Percentiles rank a stretch among this genome's conserved stretches.
phyloP scores from a whole-genome alignment of 257 asterid genomes.

The Avicennia marina region DNA sequence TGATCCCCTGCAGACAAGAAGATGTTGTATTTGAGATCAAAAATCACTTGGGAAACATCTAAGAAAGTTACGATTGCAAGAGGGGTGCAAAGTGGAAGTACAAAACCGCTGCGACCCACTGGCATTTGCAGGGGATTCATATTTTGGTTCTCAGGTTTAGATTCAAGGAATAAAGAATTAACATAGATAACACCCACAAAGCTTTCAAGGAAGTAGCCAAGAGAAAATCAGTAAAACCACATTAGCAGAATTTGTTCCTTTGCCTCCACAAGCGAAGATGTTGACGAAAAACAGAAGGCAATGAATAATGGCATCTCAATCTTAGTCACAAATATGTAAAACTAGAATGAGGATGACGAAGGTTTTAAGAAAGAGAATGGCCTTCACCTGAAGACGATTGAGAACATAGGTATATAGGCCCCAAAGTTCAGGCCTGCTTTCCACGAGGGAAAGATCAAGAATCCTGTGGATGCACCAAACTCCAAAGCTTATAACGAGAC shows the following conservation, averaged over 20 bases:
- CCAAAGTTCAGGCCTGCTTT: slow-evolving; percentile 98
- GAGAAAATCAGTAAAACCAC: too few relatives aligned
- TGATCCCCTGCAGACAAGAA: slow-evolving; percentile 51
- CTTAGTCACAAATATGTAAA: neutral
- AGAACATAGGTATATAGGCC: slow-evolving; percentile 91
- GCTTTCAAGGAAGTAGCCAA: too few relatives aligned
- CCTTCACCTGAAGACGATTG: slow-evolving; percentile 88
- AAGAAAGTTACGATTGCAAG: too few relatives aligned
- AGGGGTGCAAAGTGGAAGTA: too few relatives aligned
- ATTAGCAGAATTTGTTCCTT: neutral
- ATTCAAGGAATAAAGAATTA: too few relatives aligned
- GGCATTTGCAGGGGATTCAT: too few relatives aligned
- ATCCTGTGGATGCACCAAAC: slow-evolving; percentile 97
- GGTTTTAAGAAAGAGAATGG: neutral
- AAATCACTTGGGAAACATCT: neutral
- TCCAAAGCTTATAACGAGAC: slow-evolving; percentile 86
- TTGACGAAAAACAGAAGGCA: neutral
- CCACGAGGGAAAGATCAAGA: slow-evolving; percentile 90
- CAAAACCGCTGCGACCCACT: too few relatives aligned
- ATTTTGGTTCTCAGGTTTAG: too few relatives aligned
- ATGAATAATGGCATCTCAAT: neutral
- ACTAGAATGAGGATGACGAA: too few relatives aligned
- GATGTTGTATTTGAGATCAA: neutral
- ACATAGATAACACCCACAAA: too few relatives aligned
- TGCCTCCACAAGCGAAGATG: too few relatives aligned